Evolutionary conservation across 352 stramenopile genomes (phyloP).

Genomic region (Globisporangium splendens): DNA sequence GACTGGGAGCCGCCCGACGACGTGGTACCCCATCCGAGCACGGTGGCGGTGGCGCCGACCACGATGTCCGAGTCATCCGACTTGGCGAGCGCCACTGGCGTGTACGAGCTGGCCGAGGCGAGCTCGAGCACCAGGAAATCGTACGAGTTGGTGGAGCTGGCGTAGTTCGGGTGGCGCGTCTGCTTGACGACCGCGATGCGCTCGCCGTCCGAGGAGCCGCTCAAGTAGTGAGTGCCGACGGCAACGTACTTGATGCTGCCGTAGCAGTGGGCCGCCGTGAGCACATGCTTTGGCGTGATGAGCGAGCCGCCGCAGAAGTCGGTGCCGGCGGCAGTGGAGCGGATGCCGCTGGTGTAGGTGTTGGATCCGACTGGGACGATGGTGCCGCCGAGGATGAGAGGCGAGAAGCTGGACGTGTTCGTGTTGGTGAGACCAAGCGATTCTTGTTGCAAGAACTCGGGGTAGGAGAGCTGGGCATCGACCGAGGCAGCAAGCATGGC

Average conservation of each 20-base stretch:
- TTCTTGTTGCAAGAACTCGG: slow-evolving; percentile 1
- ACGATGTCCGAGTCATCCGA: slow-evolving; percentile 22
- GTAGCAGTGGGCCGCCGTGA: slow-evolving; percentile 59
- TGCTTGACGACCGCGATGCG: slow-evolving; percentile 44
- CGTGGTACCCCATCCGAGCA: slow-evolving; percentile 23
- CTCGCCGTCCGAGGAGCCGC: slow-evolving; percentile 34
- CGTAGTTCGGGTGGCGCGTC: slow-evolving; percentile 49
- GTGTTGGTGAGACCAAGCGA: slow-evolving; percentile 1
- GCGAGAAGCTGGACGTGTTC: slow-evolving; percentile 17
- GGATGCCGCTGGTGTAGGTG: slow-evolving; percentile 55
- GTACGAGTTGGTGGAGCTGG: slow-evolving; percentile 30
- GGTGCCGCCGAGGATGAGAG: slow-evolving; percentile 36
- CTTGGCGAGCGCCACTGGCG: slow-evolving; percentile 31
- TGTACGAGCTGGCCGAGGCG: slow-evolving; percentile 26
- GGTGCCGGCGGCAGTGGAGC: no score
- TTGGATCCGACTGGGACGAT: slow-evolving; percentile 39
- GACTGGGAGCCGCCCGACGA: slow-evolving; percentile 14
- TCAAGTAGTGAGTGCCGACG: slow-evolving; percentile 52
- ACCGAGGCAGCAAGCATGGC: no score
- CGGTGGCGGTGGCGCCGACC: slow-evolving; percentile 26
- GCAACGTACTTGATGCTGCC: slow-evolving; percentile 46
- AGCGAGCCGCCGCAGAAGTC: no score
- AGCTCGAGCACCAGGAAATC: slow-evolving; percentile 64
- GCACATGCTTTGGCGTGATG: slow-evolving; percentile 56
- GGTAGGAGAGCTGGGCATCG: slow-evolving; percentile 5